Evolutionary conservation across 1,284 basidiomycete species (phyloP), one percentile per base, ranked within the genome.

Genomic region (Ustilago crameri): DNA sequence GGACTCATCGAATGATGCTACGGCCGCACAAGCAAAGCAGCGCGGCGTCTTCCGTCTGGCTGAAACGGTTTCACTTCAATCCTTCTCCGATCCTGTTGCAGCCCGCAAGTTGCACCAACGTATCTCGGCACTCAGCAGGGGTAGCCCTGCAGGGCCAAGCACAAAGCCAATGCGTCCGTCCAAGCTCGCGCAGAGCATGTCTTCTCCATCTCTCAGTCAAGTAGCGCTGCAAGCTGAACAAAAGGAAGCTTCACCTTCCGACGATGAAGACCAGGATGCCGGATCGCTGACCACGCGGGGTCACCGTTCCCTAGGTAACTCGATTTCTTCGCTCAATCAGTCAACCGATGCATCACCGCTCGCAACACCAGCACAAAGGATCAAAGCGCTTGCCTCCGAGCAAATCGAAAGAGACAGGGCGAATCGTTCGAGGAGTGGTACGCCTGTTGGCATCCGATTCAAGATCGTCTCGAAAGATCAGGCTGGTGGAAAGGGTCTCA

Each of bases 1-100:
- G 9, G 44, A 30, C 18, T 22, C 43, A 23, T 20, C 32, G 17
- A n/a, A 27, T 7, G 43, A 50, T n/a, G 18, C 42, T 23, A 35
- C 23, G 30, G 45, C 46, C 0, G 35, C 32, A 17, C 41, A 34
- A 41, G 15, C 4, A 24, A 55, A 59, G 35, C 64, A 67, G 24
- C 45, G 56, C 22, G 76, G 75, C 27, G 66, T 81, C 14, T 81
- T 81, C 38, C 75, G 79, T n/a, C 53, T 78, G 15, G 76, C 75
- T 3, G 74, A 81, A 45, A 81, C 79, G 0, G 59, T 76, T 2
- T 66, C 74, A n/a, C 45, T 77, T 0, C 35, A 62, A 20, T 73
- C 73, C 23, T 77, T 77, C 54, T 61, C 63, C n/a, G 63, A 75
- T 53, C 58, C 62, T 14, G 34, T 65, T 5, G 66, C 62, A 24